Percentiles rank a stretch among this genome's conserved stretches.
phyloP scores from a whole-genome alignment of 1,139 yeast genomes.

The Kodamaea fungicola region DNA sequence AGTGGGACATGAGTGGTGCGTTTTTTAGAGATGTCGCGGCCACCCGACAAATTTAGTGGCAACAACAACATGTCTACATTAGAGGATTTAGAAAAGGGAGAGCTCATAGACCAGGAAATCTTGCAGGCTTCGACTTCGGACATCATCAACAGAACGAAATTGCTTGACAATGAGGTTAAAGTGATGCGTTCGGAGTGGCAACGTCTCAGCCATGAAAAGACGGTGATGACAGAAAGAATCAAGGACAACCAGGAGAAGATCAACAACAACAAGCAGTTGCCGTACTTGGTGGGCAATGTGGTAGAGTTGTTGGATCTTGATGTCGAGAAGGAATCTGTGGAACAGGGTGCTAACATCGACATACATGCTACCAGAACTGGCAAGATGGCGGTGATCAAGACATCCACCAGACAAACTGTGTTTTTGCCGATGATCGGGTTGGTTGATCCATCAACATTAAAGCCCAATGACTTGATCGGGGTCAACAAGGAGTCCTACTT shows the following conservation, averaged over 20 bases:
- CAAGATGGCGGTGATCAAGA: slow-evolving; percentile 96
- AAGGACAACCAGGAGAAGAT: slow-evolving; percentile 96
- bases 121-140: slow-evolving; percentile 76
- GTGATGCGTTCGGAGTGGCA: slow-evolving; percentile 92
- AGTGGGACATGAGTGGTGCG: slow-evolving; percentile 8
- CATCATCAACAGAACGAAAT: slow-evolving; percentile 77
- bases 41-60: slow-evolving; percentile 9
- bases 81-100: slow-evolving; percentile 61
- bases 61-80: slow-evolving; percentile 54
- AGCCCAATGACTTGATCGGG: slow-evolving; percentile 96
- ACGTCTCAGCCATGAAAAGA: slow-evolving; percentile 86
- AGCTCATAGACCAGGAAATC: slow-evolving; percentile 75
- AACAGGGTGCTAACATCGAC: slow-evolving; percentile 95
- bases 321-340: slow-evolving; percentile 81
- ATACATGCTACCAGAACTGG: slow-evolving; percentile 89
- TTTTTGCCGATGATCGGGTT: slow-evolving; percentile 93
- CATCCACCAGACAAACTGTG: slow-evolving; percentile 96
- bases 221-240: slow-evolving; percentile 89
- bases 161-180: slow-evolving; percentile 92
- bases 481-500: slow-evolving; percentile 96
- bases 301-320: slow-evolving; percentile 89
- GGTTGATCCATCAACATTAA: slow-evolving; percentile 81
- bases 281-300: slow-evolving; percentile 95
- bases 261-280: slow-evolving; percentile 91
- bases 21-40: neutral